Percentiles rank a stretch among this genome's conserved stretches.
phyloP scores from a whole-genome alignment of 805 yeast genomes.

The Saturnispora dispora region DNA sequence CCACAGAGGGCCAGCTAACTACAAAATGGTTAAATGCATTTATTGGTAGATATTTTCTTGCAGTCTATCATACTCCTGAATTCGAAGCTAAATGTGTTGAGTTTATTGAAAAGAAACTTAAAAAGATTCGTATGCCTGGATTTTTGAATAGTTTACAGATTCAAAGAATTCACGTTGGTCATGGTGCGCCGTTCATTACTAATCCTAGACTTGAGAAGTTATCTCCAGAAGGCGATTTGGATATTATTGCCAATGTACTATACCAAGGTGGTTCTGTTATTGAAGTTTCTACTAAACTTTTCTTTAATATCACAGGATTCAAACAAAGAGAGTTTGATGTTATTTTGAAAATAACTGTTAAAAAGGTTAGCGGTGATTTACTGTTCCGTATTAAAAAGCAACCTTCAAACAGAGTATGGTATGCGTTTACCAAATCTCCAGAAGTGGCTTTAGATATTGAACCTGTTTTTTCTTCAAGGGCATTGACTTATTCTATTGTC shows the following conservation, averaged over 20 bases:
- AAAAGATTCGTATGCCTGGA: slow-evolving; percentile 77
- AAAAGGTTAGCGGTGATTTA: slow-evolving; percentile 65
- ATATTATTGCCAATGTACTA: slow-evolving; percentile 48
- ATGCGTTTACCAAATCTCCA: slow-evolving; percentile 75
- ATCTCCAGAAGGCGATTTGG: slow-evolving; percentile 71
- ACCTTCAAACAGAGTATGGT: slow-evolving; percentile 89
- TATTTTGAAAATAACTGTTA: slow-evolving; percentile 58
- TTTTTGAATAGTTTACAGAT: slow-evolving; percentile 78
- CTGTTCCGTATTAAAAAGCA: slow-evolving; percentile 71
- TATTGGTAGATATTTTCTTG: slow-evolving; percentile 71
- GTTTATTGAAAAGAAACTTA: slow-evolving; percentile 61
- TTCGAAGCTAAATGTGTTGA: slow-evolving; percentile 49
- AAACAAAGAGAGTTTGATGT: slow-evolving; percentile 66
- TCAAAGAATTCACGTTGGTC: slow-evolving; percentile 64
- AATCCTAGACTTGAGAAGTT: slow-evolving; percentile 60
- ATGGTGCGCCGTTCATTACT: slow-evolving; percentile 70
- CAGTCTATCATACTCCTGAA: slow-evolving; percentile 61
- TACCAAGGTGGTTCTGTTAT: slow-evolving; percentile 73
- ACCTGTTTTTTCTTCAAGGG: slow-evolving; percentile 84
- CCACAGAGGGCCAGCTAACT: slow-evolving; percentile 74
- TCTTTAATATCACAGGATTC: slow-evolving; percentile 61
- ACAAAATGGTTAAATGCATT: slow-evolving; percentile 89
- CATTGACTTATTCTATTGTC: slow-evolving; percentile 66
- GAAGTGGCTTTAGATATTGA: slow-evolving; percentile 65
- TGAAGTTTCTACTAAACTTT: slow-evolving; percentile 73